These are phyloP conservation scores for Zygoascus bituminiphila DNA, from an alignment of 805 yeast genomes.

Conservation along the genomic window DNA sequence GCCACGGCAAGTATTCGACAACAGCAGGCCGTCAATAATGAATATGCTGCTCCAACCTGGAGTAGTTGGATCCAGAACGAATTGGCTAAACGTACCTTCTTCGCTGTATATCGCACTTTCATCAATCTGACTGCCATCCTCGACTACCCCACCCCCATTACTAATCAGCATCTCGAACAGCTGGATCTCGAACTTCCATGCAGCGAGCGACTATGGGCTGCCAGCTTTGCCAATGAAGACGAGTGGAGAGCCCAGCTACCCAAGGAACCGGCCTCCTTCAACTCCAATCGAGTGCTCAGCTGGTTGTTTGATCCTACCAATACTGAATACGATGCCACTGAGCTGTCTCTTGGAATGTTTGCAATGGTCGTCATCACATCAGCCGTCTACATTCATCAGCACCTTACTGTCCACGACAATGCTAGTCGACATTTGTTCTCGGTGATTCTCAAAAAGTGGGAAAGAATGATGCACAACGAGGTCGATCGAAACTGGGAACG, in stretches of 20 bases:
- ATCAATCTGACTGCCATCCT: conserved; percentile 24
- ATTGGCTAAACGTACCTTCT: conserved; percentile 24
- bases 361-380: not conserved
- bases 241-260: conserved; percentile 17
- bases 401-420: not conserved
- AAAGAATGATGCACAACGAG: not conserved
- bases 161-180: conserved; percentile 12
- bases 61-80: conserved; percentile 26
- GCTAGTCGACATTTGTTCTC: not conserved
- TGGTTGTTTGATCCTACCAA: conserved; percentile 1
- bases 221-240: conserved; percentile 16
- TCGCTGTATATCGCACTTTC: conserved; percentile 24
- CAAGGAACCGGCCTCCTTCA: conserved; percentile 5
- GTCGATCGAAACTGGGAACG: not conserved
- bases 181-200: conserved; percentile 24
- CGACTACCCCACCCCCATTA: conserved; percentile 23
- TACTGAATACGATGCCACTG: not conserved
- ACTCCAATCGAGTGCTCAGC: conserved; percentile 3
- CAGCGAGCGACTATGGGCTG: conserved; percentile 27
- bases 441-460: not conserved
- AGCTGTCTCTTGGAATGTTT: not conserved
- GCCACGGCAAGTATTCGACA: conserved; percentile 1
- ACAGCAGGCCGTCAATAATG: not conserved
- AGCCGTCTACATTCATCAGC: not conserved
- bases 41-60: conserved; percentile 10